Conservation (phyloP, 768 basidiomycete species). For the Xanthoconium stramineum region DNA sequence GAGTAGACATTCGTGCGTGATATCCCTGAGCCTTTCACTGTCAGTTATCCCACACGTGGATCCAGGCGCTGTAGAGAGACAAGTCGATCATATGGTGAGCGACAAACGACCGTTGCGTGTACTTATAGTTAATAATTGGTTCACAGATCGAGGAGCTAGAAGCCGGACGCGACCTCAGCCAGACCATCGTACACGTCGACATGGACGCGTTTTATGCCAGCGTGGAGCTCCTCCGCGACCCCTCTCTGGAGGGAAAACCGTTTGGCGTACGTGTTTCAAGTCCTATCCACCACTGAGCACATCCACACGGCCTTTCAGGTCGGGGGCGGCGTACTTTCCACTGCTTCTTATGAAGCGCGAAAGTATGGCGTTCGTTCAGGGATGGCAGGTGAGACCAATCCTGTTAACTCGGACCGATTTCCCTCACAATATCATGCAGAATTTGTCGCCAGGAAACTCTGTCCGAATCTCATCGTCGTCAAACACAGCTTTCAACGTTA, state of each 20-base stretch:
- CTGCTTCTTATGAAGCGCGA: conserved; percentile 90
- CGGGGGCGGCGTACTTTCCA: conserved; percentile 78
- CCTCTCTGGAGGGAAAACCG: conserved; percentile 62
- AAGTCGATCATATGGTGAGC: conserved; percentile 70
- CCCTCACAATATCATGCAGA: conserved; percentile 39
- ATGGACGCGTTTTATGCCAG: conserved; percentile 93
- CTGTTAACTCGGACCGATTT: not conserved
- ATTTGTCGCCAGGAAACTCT: conserved; percentile 91
- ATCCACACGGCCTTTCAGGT: conserved; percentile 42
- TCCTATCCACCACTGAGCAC: not conserved
- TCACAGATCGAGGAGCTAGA: conserved; percentile 65
- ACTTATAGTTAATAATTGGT: not conserved
- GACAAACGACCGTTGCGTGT: not conserved
- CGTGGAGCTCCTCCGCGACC: conserved; percentile 69
- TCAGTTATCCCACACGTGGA: not conserved
- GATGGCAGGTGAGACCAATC: conserved; percentile 74
- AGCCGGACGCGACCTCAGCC: conserved; percentile 69
- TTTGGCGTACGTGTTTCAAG: conserved; percentile 56
- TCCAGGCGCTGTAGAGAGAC: conserved; percentile 57
- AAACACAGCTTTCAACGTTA: conserved; percentile 58
- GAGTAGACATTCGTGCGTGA: conserved; percentile 54
- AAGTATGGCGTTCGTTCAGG: conserved; percentile 90
- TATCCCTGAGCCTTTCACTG: not conserved
- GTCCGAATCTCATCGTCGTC: conserved; percentile 80
- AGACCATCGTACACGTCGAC: conserved; percentile 90